Evolutionary conservation across 345 rosid genomes (phyloP).

Genomic region (Microcos paniculata): DNA sequence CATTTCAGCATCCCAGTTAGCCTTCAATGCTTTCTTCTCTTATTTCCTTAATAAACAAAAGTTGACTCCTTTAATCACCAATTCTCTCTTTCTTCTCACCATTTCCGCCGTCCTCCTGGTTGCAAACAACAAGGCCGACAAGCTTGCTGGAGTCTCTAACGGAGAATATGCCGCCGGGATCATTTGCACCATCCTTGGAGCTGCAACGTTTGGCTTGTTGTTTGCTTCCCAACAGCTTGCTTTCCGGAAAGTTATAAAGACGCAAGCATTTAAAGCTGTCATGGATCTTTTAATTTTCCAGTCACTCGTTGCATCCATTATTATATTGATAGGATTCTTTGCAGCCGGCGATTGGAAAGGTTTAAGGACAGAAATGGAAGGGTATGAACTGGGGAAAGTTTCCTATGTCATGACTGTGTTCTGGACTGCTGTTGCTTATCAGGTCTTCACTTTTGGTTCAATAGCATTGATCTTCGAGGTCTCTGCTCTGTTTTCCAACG

Average conservation of each 20-base stretch:
- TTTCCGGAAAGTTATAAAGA: constrained; percentile 39
- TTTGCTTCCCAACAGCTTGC: constrained; percentile 40
- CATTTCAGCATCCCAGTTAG: constrained; percentile 46
- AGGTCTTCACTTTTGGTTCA: constrained; percentile 41
- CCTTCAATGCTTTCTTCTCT: constrained; percentile 53
- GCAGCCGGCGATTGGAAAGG: constrained; percentile 45
- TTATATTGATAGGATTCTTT: constrained; percentile 29
- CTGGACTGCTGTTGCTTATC: constrained; percentile 40
- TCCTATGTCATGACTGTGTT: constrained; percentile 35
- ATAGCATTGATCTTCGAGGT: constrained; percentile 58
- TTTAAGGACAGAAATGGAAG: constrained; percentile 33
- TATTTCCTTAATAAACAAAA: constrained; percentile 44
- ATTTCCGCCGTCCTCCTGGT: constrained; percentile 47
- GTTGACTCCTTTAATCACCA: constrained; percentile 42
- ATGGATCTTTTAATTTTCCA: constrained; percentile 39
- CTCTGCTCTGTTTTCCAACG: constrained; percentile 56
- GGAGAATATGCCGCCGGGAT: constrained; percentile 36
- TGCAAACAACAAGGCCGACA: constrained; percentile 21
- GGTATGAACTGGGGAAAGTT: constrained; percentile 28
- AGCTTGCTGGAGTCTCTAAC: constrained; percentile 9
- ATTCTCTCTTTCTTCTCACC: constrained; percentile 44
- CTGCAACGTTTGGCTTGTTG: constrained; percentile 41
- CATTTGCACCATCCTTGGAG: constrained; percentile 42
- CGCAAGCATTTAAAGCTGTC: constrained; percentile 29
- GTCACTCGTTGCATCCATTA: constrained; percentile 24